Percentiles rank a stretch among this genome's conserved stretches.
Evolutionary conservation across 139 green algal genomes (phyloP).

Genomic region (Asterochloris sp.): DNA sequence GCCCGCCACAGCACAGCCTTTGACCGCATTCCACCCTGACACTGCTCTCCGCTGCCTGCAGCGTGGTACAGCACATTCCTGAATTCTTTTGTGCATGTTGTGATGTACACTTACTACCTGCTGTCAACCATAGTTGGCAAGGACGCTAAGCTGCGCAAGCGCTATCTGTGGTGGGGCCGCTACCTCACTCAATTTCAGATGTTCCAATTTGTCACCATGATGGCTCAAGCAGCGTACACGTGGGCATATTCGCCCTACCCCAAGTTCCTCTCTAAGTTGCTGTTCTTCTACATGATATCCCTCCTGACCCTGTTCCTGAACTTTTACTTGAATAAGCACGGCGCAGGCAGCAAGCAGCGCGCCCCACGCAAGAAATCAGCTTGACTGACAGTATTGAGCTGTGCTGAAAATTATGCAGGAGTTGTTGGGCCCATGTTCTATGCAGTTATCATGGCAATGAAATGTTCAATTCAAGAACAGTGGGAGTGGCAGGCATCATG

Average conservation of each 20-base stretch:
- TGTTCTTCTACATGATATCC: constrained; percentile 62
- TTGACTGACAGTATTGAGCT: not conserved
- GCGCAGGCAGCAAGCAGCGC: not conserved
- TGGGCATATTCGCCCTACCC: constrained; percentile 35
- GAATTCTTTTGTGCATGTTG: constrained; percentile 68
- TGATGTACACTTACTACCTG: constrained; percentile 77
- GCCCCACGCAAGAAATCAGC: not conserved
- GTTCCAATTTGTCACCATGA: constrained; percentile 44
- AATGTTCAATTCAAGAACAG: too few relatives aligned
- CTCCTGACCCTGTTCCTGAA: constrained; percentile 53
- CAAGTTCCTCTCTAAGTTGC: constrained; percentile 39
- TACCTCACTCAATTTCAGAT: constrained; percentile 65
- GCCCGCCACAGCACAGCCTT: not conserved
- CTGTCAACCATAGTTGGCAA: constrained; percentile 51
- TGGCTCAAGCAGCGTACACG: constrained; percentile 44
- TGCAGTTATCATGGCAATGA: too few relatives aligned
- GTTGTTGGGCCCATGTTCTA: too few relatives aligned
- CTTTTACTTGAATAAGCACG: constrained; percentile 55
- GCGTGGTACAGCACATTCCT: constrained; percentile 61
- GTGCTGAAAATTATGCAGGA: too few relatives aligned
- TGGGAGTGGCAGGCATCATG: too few relatives aligned
- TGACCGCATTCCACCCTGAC: too few relatives aligned
- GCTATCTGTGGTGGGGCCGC: constrained; percentile 72
- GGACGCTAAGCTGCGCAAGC: constrained; percentile 35
- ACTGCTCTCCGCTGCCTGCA: constrained; percentile 16